A percentile compares a stretch with the other conserved stretches of the same genome.
phyloP scores from a whole-genome alignment of 768 basidiomycete species.

The Phaeolepiota aurea region DNA sequence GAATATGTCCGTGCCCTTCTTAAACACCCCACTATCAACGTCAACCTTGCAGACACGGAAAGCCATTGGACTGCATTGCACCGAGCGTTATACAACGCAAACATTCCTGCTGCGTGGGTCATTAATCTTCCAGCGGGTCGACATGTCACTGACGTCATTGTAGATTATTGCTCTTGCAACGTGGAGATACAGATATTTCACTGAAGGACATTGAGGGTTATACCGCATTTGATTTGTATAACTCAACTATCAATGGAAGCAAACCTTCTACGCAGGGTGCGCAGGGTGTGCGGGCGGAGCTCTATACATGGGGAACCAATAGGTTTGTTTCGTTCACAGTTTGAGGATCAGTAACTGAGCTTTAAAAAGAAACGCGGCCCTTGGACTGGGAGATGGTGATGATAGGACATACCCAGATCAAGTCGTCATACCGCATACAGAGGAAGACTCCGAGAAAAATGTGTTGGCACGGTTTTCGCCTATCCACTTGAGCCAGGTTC shows the following conservation, averaged over 20 bases:
- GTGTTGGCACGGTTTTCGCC: slow-evolving; percentile 50
- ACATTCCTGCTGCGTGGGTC: slow-evolving; percentile 55
- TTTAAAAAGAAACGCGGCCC: slow-evolving; percentile 65
- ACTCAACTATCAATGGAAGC: slow-evolving; percentile 76
- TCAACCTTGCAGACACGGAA: slow-evolving; percentile 77
- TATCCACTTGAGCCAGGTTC: slow-evolving; percentile 53
- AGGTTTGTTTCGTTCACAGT: slow-evolving; percentile 31
- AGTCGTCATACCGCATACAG: slow-evolving; percentile 41
- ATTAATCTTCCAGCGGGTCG: slow-evolving; percentile 5
- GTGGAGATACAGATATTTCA: slow-evolving; percentile 60
- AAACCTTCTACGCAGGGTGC: slow-evolving; percentile 34
- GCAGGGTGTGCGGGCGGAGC: slow-evolving; percentile 32
- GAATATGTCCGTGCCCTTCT: slow-evolving; percentile 77
- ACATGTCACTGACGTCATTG: slow-evolving; percentile 13
- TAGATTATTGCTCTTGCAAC: slow-evolving; percentile 69
- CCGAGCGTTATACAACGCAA: slow-evolving; percentile 74
- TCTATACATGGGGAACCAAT: slow-evolving; percentile 88
- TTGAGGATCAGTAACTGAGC: too few relatives aligned
- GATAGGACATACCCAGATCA: slow-evolving; percentile 78
- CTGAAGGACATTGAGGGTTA: slow-evolving; percentile 85
- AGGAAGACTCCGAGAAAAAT: slow-evolving; percentile 15
- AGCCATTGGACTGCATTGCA: slow-evolving; percentile 91
- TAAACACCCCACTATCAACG: slow-evolving; percentile 63
- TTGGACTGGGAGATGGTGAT: slow-evolving; percentile 76
- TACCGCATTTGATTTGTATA: slow-evolving; percentile 89